Percentiles rank a stretch among this genome's conserved stretches.
phyloP scores from a whole-genome alignment of 2,329 filamentous ascomycete genomes.

The Zarea fungicola region DNA sequence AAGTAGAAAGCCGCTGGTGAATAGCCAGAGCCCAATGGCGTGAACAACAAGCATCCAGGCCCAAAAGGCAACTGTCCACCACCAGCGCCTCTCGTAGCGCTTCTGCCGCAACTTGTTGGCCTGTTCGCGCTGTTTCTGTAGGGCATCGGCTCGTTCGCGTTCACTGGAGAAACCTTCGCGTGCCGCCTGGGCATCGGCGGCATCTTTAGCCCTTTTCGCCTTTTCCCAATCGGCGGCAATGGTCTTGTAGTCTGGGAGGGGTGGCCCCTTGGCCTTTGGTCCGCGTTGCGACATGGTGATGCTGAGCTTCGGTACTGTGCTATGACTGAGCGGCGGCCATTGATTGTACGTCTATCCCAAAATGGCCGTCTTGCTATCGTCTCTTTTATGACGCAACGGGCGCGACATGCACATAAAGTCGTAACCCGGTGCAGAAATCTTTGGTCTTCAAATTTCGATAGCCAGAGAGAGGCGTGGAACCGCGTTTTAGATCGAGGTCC shows the following conservation, averaged over 20 bases:
- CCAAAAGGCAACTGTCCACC: conserved; percentile 63
- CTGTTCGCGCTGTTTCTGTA: conserved; percentile 40
- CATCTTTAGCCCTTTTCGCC: conserved; percentile 46
- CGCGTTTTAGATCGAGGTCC: background rate
- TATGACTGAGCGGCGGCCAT: conserved; percentile 5
- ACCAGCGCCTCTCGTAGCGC: conserved; percentile 48
- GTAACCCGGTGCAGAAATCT: background rate
- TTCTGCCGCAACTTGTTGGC: conserved; percentile 44
- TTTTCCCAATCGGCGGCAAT: conserved; percentile 50
- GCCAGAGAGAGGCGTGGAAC: conserved; percentile 1
- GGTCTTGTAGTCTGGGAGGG: conserved; percentile 42
- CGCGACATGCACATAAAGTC: background rate
- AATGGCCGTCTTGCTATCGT: too few species aligned
- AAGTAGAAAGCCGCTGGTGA: conserved; percentile 90
- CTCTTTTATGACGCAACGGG: background rate
- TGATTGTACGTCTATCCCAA: background rate
- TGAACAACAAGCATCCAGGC: conserved; percentile 69
- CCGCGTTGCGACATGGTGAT: conserved; percentile 10
- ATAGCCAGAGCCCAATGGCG: conserved; percentile 76
- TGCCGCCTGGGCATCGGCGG: conserved; percentile 31
- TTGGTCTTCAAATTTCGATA: background rate
- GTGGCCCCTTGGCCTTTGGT: conserved; percentile 6
- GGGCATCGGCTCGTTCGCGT: conserved; percentile 30
- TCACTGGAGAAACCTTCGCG: conserved; percentile 27
- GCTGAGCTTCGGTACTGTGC: conserved; percentile 1